Conservation (phyloP, 2,329 filamentous ascomycete genomes). For the Colletotrichum falcatum region DNA sequence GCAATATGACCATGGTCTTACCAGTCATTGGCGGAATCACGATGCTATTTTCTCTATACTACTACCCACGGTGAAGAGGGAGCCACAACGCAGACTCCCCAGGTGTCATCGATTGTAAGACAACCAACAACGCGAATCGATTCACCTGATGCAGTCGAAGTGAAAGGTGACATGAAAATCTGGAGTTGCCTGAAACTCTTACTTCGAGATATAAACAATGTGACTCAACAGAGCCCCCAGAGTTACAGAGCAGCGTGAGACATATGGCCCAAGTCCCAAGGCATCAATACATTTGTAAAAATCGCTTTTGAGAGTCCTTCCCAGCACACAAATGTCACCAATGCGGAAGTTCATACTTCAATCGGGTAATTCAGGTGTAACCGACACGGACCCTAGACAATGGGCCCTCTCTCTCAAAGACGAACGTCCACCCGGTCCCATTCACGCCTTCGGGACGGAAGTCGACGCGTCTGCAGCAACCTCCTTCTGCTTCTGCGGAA, state of each 20-base stretch:
- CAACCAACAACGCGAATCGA: neutral
- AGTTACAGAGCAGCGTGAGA: neutral
- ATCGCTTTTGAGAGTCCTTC: neutral
- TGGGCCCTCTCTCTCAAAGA: too few relatives aligned
- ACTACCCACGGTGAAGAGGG: too few relatives aligned
- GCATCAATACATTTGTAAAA: neutral
- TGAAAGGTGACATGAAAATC: too few relatives aligned
- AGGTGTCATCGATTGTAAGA: neutral
- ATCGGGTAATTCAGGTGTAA: neutral
- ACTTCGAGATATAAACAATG: neutral
- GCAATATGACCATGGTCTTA: too few relatives aligned
- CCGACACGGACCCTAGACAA: neutral
- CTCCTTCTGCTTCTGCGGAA: conserved; percentile 58
- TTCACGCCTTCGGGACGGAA: conserved; percentile 5
- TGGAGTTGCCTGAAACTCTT: neutral
- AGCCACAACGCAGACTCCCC: neutral
- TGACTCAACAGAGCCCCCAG: neutral
- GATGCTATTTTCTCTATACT: neutral
- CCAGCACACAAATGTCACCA: neutral
- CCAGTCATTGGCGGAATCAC: neutral
- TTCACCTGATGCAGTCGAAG: neutral
- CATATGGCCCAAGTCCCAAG: too few relatives aligned
- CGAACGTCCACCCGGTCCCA: neutral
- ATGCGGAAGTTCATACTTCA: neutral
- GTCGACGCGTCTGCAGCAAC: neutral